Conservation (phyloP, 2,329 filamentous ascomycete genomes). For the Trichoderma sp. region DNA sequence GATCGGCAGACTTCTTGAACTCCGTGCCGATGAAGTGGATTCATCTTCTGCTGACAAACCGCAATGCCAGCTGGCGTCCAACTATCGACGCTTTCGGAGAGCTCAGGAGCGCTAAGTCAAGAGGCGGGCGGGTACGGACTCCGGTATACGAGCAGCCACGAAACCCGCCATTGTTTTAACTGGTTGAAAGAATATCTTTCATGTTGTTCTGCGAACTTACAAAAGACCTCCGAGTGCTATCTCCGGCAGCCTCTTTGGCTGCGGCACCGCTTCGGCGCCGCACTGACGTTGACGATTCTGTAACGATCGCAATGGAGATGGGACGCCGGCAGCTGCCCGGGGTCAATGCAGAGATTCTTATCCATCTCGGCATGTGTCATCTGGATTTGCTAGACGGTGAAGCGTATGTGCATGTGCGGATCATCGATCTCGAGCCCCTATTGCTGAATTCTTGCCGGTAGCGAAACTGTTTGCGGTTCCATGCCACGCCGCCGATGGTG, state of each 20-base stretch:
- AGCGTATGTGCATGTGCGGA: neutral
- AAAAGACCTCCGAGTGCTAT: slow-evolving; percentile 14
- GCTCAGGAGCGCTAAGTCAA: neutral
- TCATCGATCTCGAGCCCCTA: slow-evolving; percentile 1
- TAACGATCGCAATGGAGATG: neutral
- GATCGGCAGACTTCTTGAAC: neutral
- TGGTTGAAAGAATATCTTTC: neutral
- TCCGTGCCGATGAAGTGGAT: neutral
- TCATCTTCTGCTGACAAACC: neutral
- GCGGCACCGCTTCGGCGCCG: slow-evolving; percentile 8
- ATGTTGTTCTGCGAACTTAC: neutral
- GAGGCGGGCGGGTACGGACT: slow-evolving; percentile 11
- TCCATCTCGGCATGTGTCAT: neutral
- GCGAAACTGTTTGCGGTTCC: neutral
- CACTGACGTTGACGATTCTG: neutral
- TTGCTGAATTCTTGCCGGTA: neutral
- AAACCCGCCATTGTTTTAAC: neutral
- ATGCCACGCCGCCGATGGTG: neutral
- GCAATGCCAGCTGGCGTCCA: neutral
- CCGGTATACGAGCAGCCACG: neutral
- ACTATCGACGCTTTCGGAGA: neutral
- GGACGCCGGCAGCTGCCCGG: neutral
- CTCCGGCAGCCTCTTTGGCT: slow-evolving; percentile 4
- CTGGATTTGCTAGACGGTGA: neutral
- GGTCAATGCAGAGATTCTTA: neutral